Conservation (phyloP, 495 filamentous ascomycete species). For the Lepidopterella palustris region DNA sequence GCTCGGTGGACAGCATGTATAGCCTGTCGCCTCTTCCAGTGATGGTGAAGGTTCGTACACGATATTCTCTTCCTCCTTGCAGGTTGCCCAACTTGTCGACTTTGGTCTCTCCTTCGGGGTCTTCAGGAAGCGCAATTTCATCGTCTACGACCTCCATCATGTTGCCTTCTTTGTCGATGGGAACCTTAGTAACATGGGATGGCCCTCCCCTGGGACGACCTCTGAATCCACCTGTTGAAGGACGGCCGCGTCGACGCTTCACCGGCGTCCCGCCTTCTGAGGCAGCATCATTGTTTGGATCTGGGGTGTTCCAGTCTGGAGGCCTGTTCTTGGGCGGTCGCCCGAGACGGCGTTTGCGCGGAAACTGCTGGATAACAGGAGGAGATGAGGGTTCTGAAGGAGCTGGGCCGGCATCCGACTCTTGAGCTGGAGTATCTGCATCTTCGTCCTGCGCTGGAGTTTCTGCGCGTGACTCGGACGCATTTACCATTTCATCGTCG, state of each 20-base stretch:
- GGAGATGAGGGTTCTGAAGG: conserved; percentile 27
- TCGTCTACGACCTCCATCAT: conserved; percentile 86
- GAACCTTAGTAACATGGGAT: conserved; percentile 69
- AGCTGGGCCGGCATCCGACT: conserved; percentile 24
- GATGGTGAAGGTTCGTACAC: conserved; percentile 89
- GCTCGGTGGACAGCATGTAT: conserved; percentile 98
- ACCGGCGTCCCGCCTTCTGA: conserved; percentile 53
- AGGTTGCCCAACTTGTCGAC: conserved; percentile 83
- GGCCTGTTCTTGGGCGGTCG: conserved; percentile 79
- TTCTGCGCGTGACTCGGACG: conserved; percentile 22
- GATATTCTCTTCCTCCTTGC: conserved; percentile 76
- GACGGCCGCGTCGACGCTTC: conserved; percentile 61
- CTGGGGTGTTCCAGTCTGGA: conserved; percentile 63
- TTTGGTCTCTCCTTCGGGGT: conserved; percentile 84
- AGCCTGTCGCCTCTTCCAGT: conserved; percentile 72
- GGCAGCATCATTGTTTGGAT: conserved; percentile 47
- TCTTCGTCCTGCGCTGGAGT: conserved; percentile 31
- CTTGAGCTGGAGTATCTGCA: conserved; percentile 28
- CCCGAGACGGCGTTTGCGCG: conserved; percentile 73
- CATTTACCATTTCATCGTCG: conserved; percentile 35
- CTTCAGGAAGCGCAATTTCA: conserved; percentile 81
- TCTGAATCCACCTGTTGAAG: conserved; percentile 56
- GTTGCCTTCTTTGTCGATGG: conserved; percentile 91
- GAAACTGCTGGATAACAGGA: conserved; percentile 50
- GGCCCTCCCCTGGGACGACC: conserved; percentile 68